These are phyloP conservation scores for Trichodelitschia bisporula DNA, from an alignment of 495 filamentous ascomycete species.

Conservation along the genomic window DNA sequence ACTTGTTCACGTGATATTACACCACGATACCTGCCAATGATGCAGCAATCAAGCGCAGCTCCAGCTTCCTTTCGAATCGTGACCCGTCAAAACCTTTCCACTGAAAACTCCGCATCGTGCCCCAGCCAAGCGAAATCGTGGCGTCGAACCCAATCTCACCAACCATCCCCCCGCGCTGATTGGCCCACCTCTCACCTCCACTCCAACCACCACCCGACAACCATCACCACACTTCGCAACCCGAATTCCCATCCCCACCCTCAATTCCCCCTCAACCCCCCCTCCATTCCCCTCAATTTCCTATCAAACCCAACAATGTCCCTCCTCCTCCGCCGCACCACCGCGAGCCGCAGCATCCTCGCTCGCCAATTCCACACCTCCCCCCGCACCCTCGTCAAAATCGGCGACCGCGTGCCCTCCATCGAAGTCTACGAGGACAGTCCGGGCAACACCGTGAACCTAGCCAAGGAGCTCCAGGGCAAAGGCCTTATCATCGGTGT, in stretches of 20 bases:
- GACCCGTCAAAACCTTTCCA: no score
- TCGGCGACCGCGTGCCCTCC: constrained; percentile 36
- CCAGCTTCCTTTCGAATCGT: no score
- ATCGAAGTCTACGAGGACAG: constrained; percentile 36
- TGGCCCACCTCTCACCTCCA: background rate
- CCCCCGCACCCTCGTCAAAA: constrained; percentile 23
- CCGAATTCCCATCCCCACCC: background rate
- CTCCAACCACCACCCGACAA: background rate
- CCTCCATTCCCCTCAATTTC: background rate
- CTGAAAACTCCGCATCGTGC: no score
- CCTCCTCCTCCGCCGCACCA: constrained; percentile 3
- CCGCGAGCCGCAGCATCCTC: constrained; percentile 4
- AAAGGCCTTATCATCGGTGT: constrained; percentile 70
- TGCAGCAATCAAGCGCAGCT: no score
- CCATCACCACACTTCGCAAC: background rate
- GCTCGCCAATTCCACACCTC: constrained; percentile 28
- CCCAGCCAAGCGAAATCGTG: no score
- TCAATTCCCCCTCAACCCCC: background rate
- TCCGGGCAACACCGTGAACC: constrained; percentile 65
- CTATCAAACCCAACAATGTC: background rate
- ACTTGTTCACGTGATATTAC: no score
- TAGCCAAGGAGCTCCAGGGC: constrained; percentile 46
- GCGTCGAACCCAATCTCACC: no score
- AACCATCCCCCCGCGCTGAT: background rate
- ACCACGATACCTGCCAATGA: no score